Conservation (phyloP, 192 early-diverging fungal species). For the Coemansia sp. region DNA sequence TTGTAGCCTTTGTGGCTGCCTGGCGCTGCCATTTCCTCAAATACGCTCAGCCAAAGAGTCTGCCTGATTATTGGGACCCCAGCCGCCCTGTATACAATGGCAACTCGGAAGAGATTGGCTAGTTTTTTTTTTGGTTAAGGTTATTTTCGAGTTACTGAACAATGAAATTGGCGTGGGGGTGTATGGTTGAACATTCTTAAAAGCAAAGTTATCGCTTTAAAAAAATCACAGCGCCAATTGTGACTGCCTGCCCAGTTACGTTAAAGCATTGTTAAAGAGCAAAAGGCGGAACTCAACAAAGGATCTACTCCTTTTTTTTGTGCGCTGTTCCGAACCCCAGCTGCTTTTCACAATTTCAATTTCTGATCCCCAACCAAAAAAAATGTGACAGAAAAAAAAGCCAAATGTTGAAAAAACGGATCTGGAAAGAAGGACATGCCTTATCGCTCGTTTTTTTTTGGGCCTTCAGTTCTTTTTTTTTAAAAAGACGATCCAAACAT, state of each 20-base stretch:
- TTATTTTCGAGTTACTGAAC: not conserved
- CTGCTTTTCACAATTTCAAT: conserved; percentile 13
- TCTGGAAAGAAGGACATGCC: too few relatives aligned
- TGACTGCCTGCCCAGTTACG: too few relatives aligned
- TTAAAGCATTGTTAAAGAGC: too few relatives aligned
- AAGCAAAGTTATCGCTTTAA: not conserved
- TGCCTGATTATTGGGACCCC: conserved; percentile 48
- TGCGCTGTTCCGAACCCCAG: conserved; percentile 17
- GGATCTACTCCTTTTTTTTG: conserved; percentile 16
- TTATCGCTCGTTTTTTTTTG: too few relatives aligned
- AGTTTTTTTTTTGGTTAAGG: not conserved
- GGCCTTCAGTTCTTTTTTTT: not conserved
- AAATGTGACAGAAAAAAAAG: too few relatives aligned
- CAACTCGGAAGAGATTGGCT: not conserved
- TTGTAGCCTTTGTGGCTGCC: conserved; percentile 21
- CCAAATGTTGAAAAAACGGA: too few relatives aligned
- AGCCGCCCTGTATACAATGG: conserved; percentile 10
- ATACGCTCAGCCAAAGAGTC: conserved; percentile 19
- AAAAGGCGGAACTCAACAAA: not conserved
- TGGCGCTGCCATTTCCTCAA: conserved; percentile 53
- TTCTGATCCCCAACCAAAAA: too few relatives aligned
- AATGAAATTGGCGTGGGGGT: not conserved
- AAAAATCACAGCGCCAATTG: too few relatives aligned
- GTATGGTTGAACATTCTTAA: not conserved
- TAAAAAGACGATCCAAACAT: not conserved